Conservation (phyloP, 768 basidiomycete species). For the Vararia minispora region DNA sequence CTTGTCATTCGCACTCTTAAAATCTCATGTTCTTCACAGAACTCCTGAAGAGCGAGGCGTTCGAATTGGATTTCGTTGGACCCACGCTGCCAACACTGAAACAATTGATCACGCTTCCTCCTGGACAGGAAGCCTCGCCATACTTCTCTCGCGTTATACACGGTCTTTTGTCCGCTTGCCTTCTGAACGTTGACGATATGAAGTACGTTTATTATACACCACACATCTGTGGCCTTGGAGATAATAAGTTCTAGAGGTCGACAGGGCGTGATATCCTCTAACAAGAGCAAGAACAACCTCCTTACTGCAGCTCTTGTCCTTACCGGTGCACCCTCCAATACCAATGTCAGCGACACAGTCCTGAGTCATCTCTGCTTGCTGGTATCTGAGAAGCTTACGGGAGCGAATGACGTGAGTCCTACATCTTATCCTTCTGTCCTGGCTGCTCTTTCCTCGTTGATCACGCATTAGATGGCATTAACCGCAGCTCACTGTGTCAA, state of each 20-base stretch:
- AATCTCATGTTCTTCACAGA: slow-evolving; percentile 30
- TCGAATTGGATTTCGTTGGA: slow-evolving; percentile 67
- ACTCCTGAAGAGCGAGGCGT: slow-evolving; percentile 76
- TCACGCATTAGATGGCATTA: slow-evolving; percentile 46
- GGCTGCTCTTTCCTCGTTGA: neutral
- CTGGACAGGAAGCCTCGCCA: slow-evolving; percentile 31
- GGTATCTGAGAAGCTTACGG: slow-evolving; percentile 70
- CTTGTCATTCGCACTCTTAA: neutral
- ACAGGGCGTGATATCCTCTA: slow-evolving; percentile 58
- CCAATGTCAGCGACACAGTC: slow-evolving; percentile 59
- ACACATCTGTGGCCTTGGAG: slow-evolving; percentile 1
- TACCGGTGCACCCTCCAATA: slow-evolving; percentile 58
- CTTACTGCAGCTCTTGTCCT: slow-evolving; percentile 77
- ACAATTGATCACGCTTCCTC: slow-evolving; percentile 47
- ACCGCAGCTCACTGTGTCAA: slow-evolving; percentile 87
- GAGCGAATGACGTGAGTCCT: slow-evolving; percentile 48
- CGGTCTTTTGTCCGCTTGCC: slow-evolving; percentile 74
- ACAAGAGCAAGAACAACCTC: slow-evolving; percentile 87
- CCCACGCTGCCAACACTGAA: slow-evolving; percentile 78
- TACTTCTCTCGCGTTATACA: slow-evolving; percentile 56
- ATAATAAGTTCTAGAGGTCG: slow-evolving; percentile 66
- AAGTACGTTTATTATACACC: slow-evolving; percentile 38
- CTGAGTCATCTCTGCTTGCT: slow-evolving; percentile 81
- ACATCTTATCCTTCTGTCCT: neutral
- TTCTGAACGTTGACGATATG: slow-evolving; percentile 86